Evolutionary conservation across 495 filamentous ascomycete species (phyloP).

Genomic region (Neurospora sp.): DNA sequence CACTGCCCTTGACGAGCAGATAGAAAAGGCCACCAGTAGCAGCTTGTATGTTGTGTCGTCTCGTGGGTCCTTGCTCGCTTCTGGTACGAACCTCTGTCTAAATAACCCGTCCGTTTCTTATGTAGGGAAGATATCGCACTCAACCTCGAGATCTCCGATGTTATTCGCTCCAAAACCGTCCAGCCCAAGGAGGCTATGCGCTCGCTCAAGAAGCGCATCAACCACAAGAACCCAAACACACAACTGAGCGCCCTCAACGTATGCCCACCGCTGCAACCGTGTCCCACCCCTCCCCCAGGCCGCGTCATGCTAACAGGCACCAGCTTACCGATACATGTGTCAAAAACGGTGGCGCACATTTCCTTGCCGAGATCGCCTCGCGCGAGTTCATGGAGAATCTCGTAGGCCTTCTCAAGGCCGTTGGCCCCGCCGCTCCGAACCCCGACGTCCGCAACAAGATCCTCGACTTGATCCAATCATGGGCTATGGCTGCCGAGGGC

Average conservation of each 20-base stretch:
- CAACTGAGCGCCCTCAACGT: slow-evolving; percentile 90
- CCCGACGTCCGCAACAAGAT: slow-evolving; percentile 81
- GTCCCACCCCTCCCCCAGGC: background rate
- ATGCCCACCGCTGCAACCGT: slow-evolving; percentile 11
- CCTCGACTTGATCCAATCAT: slow-evolving; percentile 83
- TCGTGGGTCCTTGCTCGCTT: background rate
- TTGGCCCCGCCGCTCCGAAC: slow-evolving; percentile 67
- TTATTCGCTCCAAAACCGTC: slow-evolving; percentile 92
- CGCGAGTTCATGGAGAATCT: slow-evolving; percentile 98
- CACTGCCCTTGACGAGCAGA: slow-evolving; percentile 87
- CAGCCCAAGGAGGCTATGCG: slow-evolving; percentile 96
- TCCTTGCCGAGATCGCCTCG: slow-evolving; percentile 87
- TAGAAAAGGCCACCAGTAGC: slow-evolving; percentile 86
- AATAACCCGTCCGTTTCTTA: background rate
- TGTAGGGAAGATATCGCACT: slow-evolving; percentile 90
- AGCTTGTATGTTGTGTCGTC: slow-evolving; percentile 55
- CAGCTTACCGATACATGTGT: slow-evolving; percentile 93
- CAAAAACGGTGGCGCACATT: slow-evolving; percentile 96
- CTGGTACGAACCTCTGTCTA: slow-evolving; percentile 10
- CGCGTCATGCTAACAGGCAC: slow-evolving; percentile 8
- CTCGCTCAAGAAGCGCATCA: slow-evolving; percentile 83
- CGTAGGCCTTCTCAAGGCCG: slow-evolving; percentile 74
- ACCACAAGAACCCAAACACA: slow-evolving; percentile 92
- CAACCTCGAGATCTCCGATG: slow-evolving; percentile 93
- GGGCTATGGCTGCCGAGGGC: slow-evolving; percentile 84